Percentiles rank a stretch among this genome's conserved stretches.
Conservation (phyloP, 148 eudicot species). For the Amaranthus hypochondriacus region DNA sequence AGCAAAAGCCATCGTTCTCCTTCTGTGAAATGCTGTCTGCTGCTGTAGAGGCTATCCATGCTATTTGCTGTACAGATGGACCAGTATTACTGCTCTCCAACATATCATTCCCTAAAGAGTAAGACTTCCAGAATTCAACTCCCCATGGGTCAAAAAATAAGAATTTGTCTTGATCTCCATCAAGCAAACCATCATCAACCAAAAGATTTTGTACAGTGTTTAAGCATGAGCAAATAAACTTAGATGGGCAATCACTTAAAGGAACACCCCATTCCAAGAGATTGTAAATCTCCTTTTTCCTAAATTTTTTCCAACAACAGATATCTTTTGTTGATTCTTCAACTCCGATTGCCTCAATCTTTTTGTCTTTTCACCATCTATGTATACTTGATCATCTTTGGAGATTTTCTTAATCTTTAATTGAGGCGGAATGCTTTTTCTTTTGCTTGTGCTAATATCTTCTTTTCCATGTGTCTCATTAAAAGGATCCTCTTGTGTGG, state of each 20-base stretch:
- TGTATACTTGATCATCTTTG: conserved; percentile 22
- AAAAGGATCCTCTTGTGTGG: conserved; percentile 73
- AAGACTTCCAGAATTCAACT: conserved; percentile 69
- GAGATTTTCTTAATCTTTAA: conserved; percentile 16
- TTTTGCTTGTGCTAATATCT: conserved; percentile 27
- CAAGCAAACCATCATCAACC: conserved; percentile 29
- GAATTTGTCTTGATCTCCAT: conserved; percentile 34
- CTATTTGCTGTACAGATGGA: conserved; percentile 62
- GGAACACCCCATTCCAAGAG: conserved; percentile 10
- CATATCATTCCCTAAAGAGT: conserved; percentile 51
- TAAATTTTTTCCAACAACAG: conserved; percentile 21
- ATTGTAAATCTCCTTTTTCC: conserved; percentile 22
- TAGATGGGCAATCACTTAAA: conserved; percentile 53
- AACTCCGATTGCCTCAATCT: conserved; percentile 17
- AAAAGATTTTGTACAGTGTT: conserved; percentile 51
- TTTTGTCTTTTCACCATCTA: conserved; percentile 22
- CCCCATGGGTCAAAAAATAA: conserved; percentile 68
- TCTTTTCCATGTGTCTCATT: conserved; percentile 54
- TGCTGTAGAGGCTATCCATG: conserved; percentile 84
- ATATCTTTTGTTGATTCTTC: conserved; percentile 18
- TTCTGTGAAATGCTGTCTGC: conserved; percentile 69
- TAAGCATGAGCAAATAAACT: conserved; percentile 65
- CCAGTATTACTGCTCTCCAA: conserved; percentile 51
- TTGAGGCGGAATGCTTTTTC: conserved; percentile 34
- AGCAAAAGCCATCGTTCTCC: conserved; percentile 61